phyloP scores from a whole-genome alignment of 2,329 filamentous ascomycete genomes.

The Calonectria honghensis region DNA sequence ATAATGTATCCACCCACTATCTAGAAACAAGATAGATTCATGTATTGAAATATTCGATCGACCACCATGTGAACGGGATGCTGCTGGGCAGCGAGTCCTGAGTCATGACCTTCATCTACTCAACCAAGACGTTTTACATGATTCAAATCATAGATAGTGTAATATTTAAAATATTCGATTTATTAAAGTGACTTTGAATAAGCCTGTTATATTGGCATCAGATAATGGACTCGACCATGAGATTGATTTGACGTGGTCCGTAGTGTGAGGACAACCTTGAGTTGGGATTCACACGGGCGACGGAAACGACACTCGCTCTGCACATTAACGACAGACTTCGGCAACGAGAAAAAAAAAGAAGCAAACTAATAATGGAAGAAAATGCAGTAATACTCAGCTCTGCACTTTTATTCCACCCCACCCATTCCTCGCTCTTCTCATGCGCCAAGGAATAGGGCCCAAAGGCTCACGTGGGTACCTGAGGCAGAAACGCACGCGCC shows the following conservation, averaged over 20 bases:
- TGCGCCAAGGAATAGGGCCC: not conserved
- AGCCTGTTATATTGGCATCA: not conserved
- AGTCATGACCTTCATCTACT: not conserved
- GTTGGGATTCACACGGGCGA: not conserved
- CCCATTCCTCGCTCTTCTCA: not conserved
- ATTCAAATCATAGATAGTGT: not conserved
- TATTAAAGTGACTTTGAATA: not conserved
- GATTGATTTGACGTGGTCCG: not conserved
- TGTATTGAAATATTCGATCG: not conserved
- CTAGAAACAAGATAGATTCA: not conserved
- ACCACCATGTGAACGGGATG: not conserved
- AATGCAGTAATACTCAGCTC: not conserved
- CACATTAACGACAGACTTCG: not conserved
- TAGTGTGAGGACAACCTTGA: not conserved
- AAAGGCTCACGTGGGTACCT: constrained; percentile 31
- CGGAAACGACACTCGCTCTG: not conserved
- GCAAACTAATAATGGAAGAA: not conserved
- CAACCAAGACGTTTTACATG: not conserved
- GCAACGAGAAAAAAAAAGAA: not conserved
- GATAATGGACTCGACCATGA: not conserved
- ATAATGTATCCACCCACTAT: not conserved
- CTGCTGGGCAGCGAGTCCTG: not conserved
- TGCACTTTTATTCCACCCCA: not conserved
- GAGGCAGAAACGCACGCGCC: constrained; percentile 44
- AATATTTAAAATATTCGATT: not conserved